Evolutionary conservation across 176 grass and related monocot genomes (phyloP).

Genomic region (Otatea glauca): DNA sequence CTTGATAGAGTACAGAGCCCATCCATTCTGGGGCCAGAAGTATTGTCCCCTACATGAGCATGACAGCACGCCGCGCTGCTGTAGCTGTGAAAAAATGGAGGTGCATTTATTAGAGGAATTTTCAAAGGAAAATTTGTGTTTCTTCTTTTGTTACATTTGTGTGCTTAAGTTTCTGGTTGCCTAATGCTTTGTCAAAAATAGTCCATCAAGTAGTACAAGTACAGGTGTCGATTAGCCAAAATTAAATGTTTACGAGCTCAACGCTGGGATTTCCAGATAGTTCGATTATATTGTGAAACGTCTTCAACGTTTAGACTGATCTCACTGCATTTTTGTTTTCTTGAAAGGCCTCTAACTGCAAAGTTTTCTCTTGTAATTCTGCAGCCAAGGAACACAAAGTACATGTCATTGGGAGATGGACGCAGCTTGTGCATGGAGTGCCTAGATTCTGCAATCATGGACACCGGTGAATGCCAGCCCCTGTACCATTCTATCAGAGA

Average conservation of each 20-base stretch:
- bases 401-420: constrained; percentile 79
- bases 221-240: no score
- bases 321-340: background rate
- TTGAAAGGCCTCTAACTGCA: background rate
- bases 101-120: constrained; percentile 38
- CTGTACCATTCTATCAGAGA: constrained; percentile 92
- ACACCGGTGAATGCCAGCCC: constrained; percentile 85
- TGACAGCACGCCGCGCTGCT: constrained; percentile 73
- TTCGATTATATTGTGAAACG: background rate
- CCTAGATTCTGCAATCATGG: constrained; percentile 86
- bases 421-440: constrained; percentile 89
- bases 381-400: constrained; percentile 76
- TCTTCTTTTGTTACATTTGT: background rate
- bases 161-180: background rate
- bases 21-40: constrained; percentile 94
- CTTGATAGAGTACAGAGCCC: constrained; percentile 81
- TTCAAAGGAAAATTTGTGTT: background rate
- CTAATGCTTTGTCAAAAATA: constrained; percentile 8
- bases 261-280: background rate
- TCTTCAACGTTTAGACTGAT: background rate
- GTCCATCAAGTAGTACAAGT: background rate
- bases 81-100: constrained; percentile 96
- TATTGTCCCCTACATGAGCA: constrained; percentile 83
- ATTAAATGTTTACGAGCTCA: background rate
- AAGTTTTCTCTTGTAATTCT: constrained; percentile 25